Base-by-base conservation (phyloP, 2,329 filamentous ascomycete species). In the Fusarium palustre region DNA sequence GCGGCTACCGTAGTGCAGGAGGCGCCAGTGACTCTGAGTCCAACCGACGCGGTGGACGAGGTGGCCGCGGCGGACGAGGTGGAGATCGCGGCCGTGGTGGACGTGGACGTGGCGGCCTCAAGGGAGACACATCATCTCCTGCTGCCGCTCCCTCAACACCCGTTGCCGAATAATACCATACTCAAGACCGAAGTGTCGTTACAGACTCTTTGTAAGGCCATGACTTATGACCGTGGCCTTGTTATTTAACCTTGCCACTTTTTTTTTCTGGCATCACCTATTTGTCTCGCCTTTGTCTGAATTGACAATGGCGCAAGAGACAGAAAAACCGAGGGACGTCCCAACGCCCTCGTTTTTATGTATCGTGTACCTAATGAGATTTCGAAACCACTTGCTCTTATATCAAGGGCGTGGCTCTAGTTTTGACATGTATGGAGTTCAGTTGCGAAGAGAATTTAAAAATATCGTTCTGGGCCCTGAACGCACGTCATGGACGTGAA, bases 1-100 rank as follows among this genome's bases (percentile, higher is more conserved):
- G 91, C 72, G 93, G 93, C 63, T 97, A 97, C 82, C 90, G 93
- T 73, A 97, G 93, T 76, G 92, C 91, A 57, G 92, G 80, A 53
- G 93, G 92, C 61, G 94, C 92, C 63, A 91, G 90, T 76, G 90
- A 89, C 69, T 88, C 86, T 36, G 87, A 89, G 75, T 86, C 85
- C 60, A 87, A 84, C 60, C 82, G 85, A 65, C 84, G 86, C 13
- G 84, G 83, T 53, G 85, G 84, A 24, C 85, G 88, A 47, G 88
- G 88, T 18, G 84, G 82, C 33, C 82, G 87, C 15, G 84, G 87
- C 36, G 33, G 33, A 16, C 87, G 90, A 47, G 87, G 88, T 48
- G 83, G 84, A 64, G 85, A 88, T 56, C 84, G 89, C 39, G 85
- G 87, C 31, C 81, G 87, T 52, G 85, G 87, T 33, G 84, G 86